phyloP scores from a whole-genome alignment of 129 eudicot genomes.

The Chrysanthemum lavandulifolium region DNA sequence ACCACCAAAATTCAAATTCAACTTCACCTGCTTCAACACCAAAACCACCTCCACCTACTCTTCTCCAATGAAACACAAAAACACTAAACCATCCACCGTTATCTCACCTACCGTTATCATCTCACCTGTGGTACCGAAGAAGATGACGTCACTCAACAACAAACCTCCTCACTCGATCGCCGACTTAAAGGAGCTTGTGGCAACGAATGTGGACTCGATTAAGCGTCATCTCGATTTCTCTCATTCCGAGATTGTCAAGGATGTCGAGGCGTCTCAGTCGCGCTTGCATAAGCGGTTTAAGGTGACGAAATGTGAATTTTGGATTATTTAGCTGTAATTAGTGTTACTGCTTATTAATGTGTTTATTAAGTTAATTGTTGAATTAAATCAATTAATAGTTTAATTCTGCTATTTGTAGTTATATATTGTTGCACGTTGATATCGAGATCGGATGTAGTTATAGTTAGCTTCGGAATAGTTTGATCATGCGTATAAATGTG shows the following conservation, averaged over 20 bases:
- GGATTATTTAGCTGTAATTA: not conserved
- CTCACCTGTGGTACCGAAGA: slow-evolving; percentile 27
- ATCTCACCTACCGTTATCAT: slow-evolving; percentile 19
- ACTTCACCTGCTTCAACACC: slow-evolving; percentile 37
- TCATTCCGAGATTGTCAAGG: slow-evolving; percentile 72
- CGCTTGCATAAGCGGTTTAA: slow-evolving; percentile 67
- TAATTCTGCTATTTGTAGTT: not conserved
- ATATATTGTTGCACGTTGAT: too few species aligned
- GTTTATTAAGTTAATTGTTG: too few species aligned
- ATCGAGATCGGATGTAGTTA: too few species aligned
- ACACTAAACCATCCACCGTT: slow-evolving; percentile 6
- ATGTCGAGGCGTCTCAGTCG: slow-evolving; percentile 60
- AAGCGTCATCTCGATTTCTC: slow-evolving; percentile 74
- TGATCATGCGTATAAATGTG: too few species aligned
- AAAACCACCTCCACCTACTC: slow-evolving; percentile 24
- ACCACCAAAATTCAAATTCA: slow-evolving; percentile 63
- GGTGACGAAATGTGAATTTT: slow-evolving; percentile 15
- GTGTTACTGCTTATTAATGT: not conserved
- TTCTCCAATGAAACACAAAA: slow-evolving; percentile 40
- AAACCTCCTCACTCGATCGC: slow-evolving; percentile 45
- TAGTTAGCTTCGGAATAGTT: too few species aligned
- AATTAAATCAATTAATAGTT: not conserved
- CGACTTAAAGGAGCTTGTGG: slow-evolving; percentile 62
- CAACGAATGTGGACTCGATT: slow-evolving; percentile 57
- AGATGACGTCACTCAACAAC: slow-evolving; percentile 35